A percentile compares a stretch with the other conserved stretches of the same genome.
Conservation (phyloP, 768 basidiomycete genomes). For the Termitomyces sp. region DNA sequence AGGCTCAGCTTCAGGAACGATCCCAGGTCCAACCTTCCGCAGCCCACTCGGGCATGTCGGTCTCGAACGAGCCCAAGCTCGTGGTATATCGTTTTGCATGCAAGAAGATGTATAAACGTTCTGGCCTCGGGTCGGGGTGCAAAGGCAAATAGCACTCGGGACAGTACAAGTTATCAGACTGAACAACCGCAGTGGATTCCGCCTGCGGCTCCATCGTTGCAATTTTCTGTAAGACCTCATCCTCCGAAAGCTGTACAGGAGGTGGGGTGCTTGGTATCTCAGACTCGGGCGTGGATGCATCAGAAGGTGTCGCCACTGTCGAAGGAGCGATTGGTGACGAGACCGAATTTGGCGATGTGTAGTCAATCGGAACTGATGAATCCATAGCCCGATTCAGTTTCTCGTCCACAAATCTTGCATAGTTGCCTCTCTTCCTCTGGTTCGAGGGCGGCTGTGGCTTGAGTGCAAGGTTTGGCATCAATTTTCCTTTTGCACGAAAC, state of each 20-base stretch:
- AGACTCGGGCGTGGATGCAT: conserved; percentile 17
- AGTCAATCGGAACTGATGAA: not conserved
- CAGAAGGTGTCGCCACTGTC: conserved; percentile 11
- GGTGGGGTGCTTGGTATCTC: conserved; percentile 10
- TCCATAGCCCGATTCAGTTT: conserved; percentile 18
- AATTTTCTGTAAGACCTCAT: conserved; percentile 48
- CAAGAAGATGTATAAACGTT: conserved; percentile 91
- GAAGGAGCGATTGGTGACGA: conserved; percentile 11
- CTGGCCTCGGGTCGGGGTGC: conserved; percentile 90
- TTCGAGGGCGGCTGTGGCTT: conserved; percentile 61
- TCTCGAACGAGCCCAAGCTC: conserved; percentile 78
- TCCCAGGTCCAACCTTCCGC: conserved; percentile 70
- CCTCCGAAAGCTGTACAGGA: conserved; percentile 38
- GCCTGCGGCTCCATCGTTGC: conserved; percentile 35
- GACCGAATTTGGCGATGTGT: conserved; percentile 2
- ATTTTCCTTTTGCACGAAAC: conserved; percentile 68
- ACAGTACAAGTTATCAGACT: conserved; percentile 63
- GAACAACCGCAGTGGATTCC: conserved; percentile 33
- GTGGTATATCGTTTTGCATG: conserved; percentile 88
- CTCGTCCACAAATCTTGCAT: conserved; percentile 35
- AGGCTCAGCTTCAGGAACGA: conserved; percentile 22
- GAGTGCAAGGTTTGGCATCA: conserved; percentile 43
- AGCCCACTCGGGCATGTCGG: conserved; percentile 90
- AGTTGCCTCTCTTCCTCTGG: conserved; percentile 56
- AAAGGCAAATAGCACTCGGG: conserved; percentile 89